Percentiles rank a stretch among this genome's conserved stretches.
phyloP scores from a whole-genome alignment of 345 rosid species.

The Salix koriyanagi region DNA sequence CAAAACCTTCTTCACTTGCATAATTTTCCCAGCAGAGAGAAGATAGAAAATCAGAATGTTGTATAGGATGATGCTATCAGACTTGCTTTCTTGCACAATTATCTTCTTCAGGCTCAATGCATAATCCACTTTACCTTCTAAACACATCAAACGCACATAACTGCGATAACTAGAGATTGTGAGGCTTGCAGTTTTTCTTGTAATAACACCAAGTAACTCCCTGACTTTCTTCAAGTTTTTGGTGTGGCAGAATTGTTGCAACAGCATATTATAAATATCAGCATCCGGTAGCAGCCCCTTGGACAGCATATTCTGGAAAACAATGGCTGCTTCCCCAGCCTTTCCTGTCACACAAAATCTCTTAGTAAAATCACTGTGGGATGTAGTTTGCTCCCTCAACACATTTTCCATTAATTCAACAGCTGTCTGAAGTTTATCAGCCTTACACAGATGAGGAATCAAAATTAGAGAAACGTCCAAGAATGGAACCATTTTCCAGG shows the following conservation, averaged over 20 bases:
- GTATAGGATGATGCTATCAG: conserved; percentile 28
- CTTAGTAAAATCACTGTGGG: conserved; percentile 41
- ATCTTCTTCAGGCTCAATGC: conserved; percentile 51
- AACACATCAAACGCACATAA: conserved; percentile 48
- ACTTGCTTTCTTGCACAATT: conserved; percentile 36
- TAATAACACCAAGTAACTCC: conserved; percentile 44
- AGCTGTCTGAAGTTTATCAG: conserved; percentile 34
- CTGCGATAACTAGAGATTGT: conserved; percentile 48
- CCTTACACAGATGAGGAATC: conserved; percentile 50
- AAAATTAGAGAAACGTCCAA: conserved; percentile 37
- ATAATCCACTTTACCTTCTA: conserved; percentile 28
- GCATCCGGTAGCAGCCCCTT: conserved; percentile 33
- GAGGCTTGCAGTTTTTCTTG: conserved; percentile 38
- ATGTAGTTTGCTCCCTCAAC: conserved; percentile 27
- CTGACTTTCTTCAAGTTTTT: conserved; percentile 35
- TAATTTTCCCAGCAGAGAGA: conserved; percentile 34
- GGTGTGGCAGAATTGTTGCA: conserved; percentile 48
- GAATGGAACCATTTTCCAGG: conserved; percentile 29
- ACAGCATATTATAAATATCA: conserved; percentile 33
- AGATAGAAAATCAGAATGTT: conserved; percentile 59
- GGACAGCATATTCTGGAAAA: conserved; percentile 33
- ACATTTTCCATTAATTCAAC: conserved; percentile 28
- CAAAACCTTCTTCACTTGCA: conserved; percentile 37
- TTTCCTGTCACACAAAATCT: conserved; percentile 51
- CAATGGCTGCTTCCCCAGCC: conserved; percentile 44